Evolutionary conservation across 2,329 filamentous ascomycete species (phyloP), one percentile per base, ranked within the genome.

Genomic region (Xylariales sp.): DNA sequence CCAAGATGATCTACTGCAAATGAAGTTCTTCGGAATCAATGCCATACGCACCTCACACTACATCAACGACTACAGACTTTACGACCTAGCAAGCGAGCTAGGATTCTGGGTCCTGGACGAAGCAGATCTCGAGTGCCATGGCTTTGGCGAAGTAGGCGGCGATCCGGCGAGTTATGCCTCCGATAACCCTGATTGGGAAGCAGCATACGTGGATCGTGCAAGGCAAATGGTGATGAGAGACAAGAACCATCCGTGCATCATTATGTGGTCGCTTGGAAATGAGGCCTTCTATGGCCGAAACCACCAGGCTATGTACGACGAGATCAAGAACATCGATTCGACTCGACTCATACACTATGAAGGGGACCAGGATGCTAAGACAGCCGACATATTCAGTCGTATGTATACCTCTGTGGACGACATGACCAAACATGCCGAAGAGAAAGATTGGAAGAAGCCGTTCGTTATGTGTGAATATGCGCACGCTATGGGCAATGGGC

Each of bases 181-280:
- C 0, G 69, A 83, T 40, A 83, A 82, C 40, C 73, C 74, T 0
- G 70, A 70, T 0, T 85, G 80, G 81, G 63, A 63, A 41, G 70
- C 76, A 2, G 78, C 82, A 0, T 87, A 88, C 49, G 62, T 87
- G 2, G 83, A 87, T 53, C 73, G 84, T 1, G 79, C 79, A 4
- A 62, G 69, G 20, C 80, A 85, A 46, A 66, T 87, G 48, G 77
- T 87, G 0, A 68, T 76, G 49, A 69, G 84, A 9, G 68, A 70
- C 47, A 70, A 68, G 49, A 73, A 86, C 39, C 79, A 85, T 48
- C 65, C 82, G 0, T 82, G 70, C 5, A 65, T 88, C 3, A 75
- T 87, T 32, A 75, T 86, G 38, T 88, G 84, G 84, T 83, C 78
- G 14, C 65, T 88, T 0, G 84, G 84, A 0, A 88, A 87, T 43